Percentiles rank a stretch among this genome's conserved stretches.
Conservation (phyloP, 2,329 filamentous ascomycete genomes). For the Amylocarpus encephaloides region DNA sequence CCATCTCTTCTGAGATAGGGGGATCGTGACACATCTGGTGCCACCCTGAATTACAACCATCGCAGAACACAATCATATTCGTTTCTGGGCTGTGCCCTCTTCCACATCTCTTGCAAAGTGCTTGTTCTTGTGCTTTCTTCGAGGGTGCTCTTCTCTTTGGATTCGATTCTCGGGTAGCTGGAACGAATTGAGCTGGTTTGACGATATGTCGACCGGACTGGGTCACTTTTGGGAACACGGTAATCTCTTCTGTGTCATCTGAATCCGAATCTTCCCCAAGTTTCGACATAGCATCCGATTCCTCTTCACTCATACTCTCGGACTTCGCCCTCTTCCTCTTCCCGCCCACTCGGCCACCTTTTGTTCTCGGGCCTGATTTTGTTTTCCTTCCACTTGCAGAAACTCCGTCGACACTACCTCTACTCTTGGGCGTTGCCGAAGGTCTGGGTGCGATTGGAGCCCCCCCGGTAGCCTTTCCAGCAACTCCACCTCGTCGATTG, state of each 20-base stretch:
- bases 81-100: conserved; percentile 63
- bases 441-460: conserved; percentile 12
- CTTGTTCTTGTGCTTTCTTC: conserved; percentile 55
- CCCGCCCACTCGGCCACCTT: conserved; percentile 17
- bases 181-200: conserved; percentile 58
- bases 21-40: conserved; percentile 79
- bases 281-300: conserved; percentile 28
- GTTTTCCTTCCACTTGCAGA: conserved; percentile 17
- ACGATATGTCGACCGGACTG: conserved; percentile 70
- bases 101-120: conserved; percentile 66
- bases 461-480: conserved; percentile 15
- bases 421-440: conserved; percentile 21
- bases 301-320: conserved; percentile 23
- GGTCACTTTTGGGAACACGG: conserved; percentile 55
- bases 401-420: conserved; percentile 12
- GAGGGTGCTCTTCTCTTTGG: conserved; percentile 35
- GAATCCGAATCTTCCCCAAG: conserved; percentile 34
- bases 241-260: conserved; percentile 37
- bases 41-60: conserved; percentile 72
- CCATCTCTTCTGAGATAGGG: conserved; percentile 61
- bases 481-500: conserved; percentile 1
- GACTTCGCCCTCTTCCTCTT: conserved; percentile 30
- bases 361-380: conserved; percentile 10
- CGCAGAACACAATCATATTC: conserved; percentile 82
- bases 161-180: conserved; percentile 42